Evolutionary conservation across 768 basidiomycete genomes (phyloP), one percentile per base, ranked within the genome.

Genomic region (Mycena haematopus): DNA sequence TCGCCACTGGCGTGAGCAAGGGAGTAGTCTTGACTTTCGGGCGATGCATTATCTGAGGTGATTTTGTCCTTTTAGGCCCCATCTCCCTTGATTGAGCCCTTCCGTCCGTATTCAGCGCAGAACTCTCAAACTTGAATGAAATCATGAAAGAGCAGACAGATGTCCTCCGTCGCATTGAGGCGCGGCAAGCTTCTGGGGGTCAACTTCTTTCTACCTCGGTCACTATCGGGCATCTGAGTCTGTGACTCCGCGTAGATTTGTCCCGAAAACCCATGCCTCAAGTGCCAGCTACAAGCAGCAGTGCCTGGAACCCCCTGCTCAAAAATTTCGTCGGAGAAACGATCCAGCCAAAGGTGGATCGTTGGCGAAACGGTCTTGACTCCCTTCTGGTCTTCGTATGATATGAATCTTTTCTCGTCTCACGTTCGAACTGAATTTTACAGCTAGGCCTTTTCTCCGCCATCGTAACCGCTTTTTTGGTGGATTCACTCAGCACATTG

Each of bases 371-470:
- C 6, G 64, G 62, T n/a, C 56, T 69, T 4, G 68, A 69, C 36
- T 42, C 65, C 1, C 62, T 66, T 3, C 56, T 69, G 5, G 65
- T 69, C 2, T 69, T 69, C 21, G 53, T 63, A 53, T 2, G 56
- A 36, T 36, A 36, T 31, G 36, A 36, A 10, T 36, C 36, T 10
- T 13, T 11, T 3, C 14, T 36, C 13, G 13, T 36, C 8, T 15
- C 13, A 33, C 29, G 29, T 36, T 36, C 36, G 31, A 36, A 3
- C 36, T 36, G 36, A 36, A 10, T 36, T 15, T 36, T 11, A 36
- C 21, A 69, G 68, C 44, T 69, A 25, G 68, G 65, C 21, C 50
- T 69, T 13, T 69, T 69, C 51, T 69, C 68, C 17, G 68, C 65
- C 1, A 67, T 69, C 14, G 58, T 69, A 15, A 67, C 68, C 8